phyloP scores from a whole-genome alignment of 306 rosid species.

The Cicer bijugum region DNA sequence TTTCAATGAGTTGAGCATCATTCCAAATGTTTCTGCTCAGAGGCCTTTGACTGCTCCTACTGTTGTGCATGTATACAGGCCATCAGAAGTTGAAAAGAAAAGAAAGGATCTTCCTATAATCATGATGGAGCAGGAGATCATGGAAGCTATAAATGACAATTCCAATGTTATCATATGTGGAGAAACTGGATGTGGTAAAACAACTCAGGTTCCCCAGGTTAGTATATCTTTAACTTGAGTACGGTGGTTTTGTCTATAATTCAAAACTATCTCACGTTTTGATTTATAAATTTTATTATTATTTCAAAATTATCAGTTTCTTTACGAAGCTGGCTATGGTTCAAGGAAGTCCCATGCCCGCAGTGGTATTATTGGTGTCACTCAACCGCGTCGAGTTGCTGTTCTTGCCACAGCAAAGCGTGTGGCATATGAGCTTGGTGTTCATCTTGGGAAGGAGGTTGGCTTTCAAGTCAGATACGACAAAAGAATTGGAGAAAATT shows the following conservation, averaged over 20 bases:
- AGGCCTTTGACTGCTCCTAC: slow-evolving; percentile 56
- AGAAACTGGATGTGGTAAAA: slow-evolving; percentile 99
- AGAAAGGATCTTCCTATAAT: slow-evolving; percentile 93
- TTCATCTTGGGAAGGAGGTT: slow-evolving; percentile 76
- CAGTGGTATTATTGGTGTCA: slow-evolving; percentile 80
- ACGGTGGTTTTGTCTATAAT: slow-evolving; percentile 31
- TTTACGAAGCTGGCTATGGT: slow-evolving; percentile 92
- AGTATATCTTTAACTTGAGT: slow-evolving; percentile 43
- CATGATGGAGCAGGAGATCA: slow-evolving; percentile 98
- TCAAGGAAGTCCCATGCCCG: slow-evolving; percentile 55
- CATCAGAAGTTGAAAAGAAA: slow-evolving; percentile 68
- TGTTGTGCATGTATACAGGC: slow-evolving; percentile 78
- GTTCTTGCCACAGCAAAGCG: slow-evolving; percentile 94
- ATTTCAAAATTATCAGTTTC: slow-evolving; percentile 57
- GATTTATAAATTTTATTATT: background rate
- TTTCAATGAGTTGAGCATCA: slow-evolving; percentile 43
- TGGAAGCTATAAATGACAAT: slow-evolving; percentile 83
- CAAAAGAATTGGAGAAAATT: slow-evolving; percentile 74
- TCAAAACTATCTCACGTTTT: slow-evolving; percentile 15
- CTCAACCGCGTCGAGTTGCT: slow-evolving; percentile 97
- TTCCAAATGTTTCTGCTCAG: slow-evolving; percentile 39
- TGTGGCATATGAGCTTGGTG: slow-evolving; percentile 88
- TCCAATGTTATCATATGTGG: slow-evolving; percentile 88
- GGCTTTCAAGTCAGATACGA: slow-evolving; percentile 96
- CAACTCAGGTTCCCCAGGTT: slow-evolving; percentile 98